These are phyloP conservation scores for Rhizopogon vinicolor DNA, from an alignment of 768 basidiomycete species.

Conservation along the genomic window DNA sequence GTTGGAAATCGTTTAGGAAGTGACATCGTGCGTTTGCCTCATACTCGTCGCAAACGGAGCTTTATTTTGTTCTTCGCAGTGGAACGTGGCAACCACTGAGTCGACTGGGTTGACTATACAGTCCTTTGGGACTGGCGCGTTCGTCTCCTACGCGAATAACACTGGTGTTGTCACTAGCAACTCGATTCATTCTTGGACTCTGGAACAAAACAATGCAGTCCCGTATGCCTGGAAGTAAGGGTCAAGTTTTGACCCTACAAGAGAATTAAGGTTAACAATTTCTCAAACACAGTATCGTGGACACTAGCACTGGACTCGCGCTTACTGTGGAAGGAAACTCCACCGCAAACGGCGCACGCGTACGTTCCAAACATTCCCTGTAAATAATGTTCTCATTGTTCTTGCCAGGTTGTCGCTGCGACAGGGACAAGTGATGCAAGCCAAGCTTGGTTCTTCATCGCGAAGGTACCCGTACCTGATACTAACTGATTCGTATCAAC, in stretches of 20 bases:
- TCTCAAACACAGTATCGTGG: conserved; percentile 1
- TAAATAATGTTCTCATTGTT: not conserved
- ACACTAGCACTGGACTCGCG: not conserved
- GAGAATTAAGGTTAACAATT: not conserved
- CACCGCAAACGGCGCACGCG: not conserved
- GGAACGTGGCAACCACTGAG: conserved; percentile 7
- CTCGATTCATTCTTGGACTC: conserved; percentile 2
- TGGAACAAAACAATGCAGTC: not conserved
- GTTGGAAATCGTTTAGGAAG: conserved; percentile 6
- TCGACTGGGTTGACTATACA: not conserved
- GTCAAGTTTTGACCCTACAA: not conserved
- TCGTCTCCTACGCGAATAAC: not conserved
- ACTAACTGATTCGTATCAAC: not conserved
- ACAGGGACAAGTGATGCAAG: not conserved
- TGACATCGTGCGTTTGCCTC: conserved; percentile 3
- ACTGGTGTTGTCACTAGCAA: not conserved
- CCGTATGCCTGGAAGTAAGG: conserved; percentile 6
- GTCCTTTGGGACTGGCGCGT: conserved; percentile 4
- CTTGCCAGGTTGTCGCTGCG: not conserved
- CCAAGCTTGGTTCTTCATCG: conserved; percentile 6
- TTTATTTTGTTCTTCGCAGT: not conserved
- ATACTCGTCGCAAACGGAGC: not conserved
- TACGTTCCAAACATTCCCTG: not conserved
- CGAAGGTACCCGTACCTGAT: not conserved
- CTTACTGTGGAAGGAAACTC: not conserved